A percentile compares a stretch with the other conserved stretches of the same genome.
phyloP scores from a whole-genome alignment of 495 filamentous ascomycete genomes.

The Aspergillus olivimuriae region DNA sequence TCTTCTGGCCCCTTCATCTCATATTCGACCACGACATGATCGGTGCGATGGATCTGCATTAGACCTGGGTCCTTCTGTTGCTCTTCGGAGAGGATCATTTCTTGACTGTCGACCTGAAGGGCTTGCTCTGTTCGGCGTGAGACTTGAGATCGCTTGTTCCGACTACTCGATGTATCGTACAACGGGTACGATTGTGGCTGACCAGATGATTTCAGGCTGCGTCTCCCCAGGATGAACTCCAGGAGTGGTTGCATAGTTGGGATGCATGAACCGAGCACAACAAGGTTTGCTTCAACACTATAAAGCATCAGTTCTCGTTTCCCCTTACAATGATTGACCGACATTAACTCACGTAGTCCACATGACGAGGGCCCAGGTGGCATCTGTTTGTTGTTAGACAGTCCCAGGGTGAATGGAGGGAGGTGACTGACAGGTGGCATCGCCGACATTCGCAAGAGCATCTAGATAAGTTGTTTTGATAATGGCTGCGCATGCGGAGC shows the following conservation, averaged over 20 bases:
- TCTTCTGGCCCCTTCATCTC: too few species aligned
- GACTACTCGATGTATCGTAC: too few species aligned
- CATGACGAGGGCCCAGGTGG: constrained; percentile 26
- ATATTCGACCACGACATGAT: constrained; percentile 26
- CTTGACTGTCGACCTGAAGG: constrained; percentile 23
- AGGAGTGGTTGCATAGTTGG: constrained; percentile 36
- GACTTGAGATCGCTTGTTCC: constrained; percentile 16
- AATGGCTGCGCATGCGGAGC: constrained; percentile 29
- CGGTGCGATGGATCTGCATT: constrained; percentile 22
- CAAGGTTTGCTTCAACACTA: constrained; percentile 36
- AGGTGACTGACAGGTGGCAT: constrained; percentile 25
- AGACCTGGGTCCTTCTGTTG: constrained; percentile 6
- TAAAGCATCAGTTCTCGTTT: not conserved
- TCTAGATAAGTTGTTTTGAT: constrained; percentile 32
- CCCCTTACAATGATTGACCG: not conserved
- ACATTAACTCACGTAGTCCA: constrained; percentile 28
- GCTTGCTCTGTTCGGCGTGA: constrained; percentile 7
- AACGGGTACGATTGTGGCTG: constrained; percentile 4
- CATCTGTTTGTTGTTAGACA: constrained; percentile 18
- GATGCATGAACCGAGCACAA: constrained; percentile 38
- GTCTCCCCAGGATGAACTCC: constrained; percentile 30
- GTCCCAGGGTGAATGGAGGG: not conserved
- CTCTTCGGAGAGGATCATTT: constrained; percentile 20
- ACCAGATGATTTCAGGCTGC: constrained; percentile 18
- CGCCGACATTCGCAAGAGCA: constrained; percentile 25